phyloP scores from a whole-genome alignment of 1,139 yeast species.

The Pneumocystis sp. region DNA sequence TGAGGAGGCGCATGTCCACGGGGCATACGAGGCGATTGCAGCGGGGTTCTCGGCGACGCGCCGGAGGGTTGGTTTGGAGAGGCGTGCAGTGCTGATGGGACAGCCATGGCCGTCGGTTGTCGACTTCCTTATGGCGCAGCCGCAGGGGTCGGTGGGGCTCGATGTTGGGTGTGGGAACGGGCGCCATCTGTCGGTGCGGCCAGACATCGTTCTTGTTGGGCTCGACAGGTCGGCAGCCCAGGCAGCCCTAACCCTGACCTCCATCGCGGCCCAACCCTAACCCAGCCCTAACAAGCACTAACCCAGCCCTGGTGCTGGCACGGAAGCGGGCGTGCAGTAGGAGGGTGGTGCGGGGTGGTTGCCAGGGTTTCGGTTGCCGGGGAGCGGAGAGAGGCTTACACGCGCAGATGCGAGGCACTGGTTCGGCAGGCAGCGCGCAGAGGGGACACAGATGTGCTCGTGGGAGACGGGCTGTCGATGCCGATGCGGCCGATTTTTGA shows the following conservation, averaged over 20 bases:
- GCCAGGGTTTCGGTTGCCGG: neutral
- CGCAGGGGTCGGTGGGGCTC: slow-evolving; percentile 36
- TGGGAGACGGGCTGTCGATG: slow-evolving; percentile 63
- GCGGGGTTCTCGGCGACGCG: slow-evolving; percentile 83
- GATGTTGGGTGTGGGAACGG: slow-evolving; percentile 91
- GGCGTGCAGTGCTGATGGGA: neutral
- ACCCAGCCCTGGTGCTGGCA: too few relatives aligned
- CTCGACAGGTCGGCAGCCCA: slow-evolving; percentile 44
- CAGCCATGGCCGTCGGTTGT: slow-evolving; percentile 93
- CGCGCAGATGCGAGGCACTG: slow-evolving; percentile 53
- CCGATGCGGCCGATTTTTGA: slow-evolving; percentile 40
- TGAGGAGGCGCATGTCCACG: slow-evolving; percentile 53
- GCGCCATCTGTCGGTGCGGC: slow-evolving; percentile 63
- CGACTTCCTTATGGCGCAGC: slow-evolving; percentile 36
- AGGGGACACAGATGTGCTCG: slow-evolving; percentile 59
- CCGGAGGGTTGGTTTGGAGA: slow-evolving; percentile 36
- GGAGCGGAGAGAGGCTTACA: too few relatives aligned
- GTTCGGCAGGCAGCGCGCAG: slow-evolving; percentile 38
- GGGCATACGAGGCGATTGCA: slow-evolving; percentile 83
- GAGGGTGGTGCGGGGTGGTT: too few relatives aligned
- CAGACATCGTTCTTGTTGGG: slow-evolving; percentile 54
- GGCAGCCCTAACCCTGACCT: neutral
- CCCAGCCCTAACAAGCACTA: too few relatives aligned
- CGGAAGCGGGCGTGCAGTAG: too few relatives aligned
- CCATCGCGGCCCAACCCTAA: too few relatives aligned